These are phyloP conservation scores for Petunia secreta DNA, from an alignment of 257 asterid genomes.

Conservation along the genomic window DNA sequence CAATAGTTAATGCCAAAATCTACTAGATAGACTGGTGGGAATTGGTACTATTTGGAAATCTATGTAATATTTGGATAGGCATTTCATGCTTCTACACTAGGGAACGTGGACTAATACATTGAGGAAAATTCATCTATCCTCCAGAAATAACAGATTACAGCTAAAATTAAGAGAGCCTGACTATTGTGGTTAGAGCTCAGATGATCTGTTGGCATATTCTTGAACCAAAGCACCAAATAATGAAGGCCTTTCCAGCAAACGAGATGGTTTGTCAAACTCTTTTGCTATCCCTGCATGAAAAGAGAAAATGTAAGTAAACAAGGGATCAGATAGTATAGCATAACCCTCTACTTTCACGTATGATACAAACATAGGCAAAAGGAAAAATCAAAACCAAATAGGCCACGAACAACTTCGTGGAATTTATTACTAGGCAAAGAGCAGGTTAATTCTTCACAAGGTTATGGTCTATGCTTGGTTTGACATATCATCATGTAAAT, in stretches of 20 bases:
- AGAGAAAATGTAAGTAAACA: not conserved
- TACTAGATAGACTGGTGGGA: not conserved
- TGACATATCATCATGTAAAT: not conserved
- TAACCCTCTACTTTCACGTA: not conserved
- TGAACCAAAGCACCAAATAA: constrained; percentile 94
- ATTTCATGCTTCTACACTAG: not conserved
- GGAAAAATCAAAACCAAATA: not conserved
- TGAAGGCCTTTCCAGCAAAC: constrained; percentile 76
- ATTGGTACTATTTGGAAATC: not conserved
- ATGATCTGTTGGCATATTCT: constrained; percentile 87
- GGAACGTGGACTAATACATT: too few species aligned
- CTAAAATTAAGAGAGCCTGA: not conserved
- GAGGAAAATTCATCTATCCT: not conserved
- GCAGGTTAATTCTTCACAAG: not conserved
- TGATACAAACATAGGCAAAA: constrained; percentile 8
- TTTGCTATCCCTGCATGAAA: constrained; percentile 62
- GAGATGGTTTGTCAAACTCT: constrained; percentile 77
- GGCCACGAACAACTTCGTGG: not conserved
- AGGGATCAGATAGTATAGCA: not conserved
- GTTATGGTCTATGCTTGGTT: not conserved
- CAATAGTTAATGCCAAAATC: not conserved
- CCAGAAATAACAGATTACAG: constrained; percentile 1
- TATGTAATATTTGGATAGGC: not conserved
- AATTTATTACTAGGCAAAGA: not conserved
- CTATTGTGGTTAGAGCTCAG: constrained; percentile 54